phyloP scores from a whole-genome alignment of 768 basidiomycete species.

The Trametes sanguinea region DNA sequence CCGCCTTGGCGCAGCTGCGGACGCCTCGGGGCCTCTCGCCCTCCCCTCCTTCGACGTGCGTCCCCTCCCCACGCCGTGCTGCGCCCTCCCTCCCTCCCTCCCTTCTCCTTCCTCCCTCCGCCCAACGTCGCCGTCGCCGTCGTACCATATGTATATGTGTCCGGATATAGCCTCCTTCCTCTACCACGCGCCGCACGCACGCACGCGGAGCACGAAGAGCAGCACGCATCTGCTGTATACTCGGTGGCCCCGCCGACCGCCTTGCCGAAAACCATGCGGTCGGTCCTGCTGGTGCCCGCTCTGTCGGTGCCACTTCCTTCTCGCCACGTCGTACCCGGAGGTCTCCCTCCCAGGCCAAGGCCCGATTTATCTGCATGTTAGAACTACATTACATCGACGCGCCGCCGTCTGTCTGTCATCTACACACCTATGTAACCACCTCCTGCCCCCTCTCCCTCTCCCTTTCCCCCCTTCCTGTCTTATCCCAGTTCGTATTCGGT shows the following conservation, averaged over 20 bases:
- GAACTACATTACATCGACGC: slow-evolving; percentile 13
- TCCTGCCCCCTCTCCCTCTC: background rate
- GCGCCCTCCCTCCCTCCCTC: slow-evolving; percentile 2
- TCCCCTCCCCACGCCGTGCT: slow-evolving; percentile 11
- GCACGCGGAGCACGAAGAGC: background rate
- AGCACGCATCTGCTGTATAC: no score
- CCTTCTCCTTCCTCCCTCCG: slow-evolving; percentile 11
- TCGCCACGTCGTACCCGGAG: background rate
- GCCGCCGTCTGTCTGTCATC: slow-evolving; percentile 9
- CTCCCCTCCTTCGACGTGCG: background rate
- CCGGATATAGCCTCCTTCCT: slow-evolving; percentile 3
- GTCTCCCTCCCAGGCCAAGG: background rate
- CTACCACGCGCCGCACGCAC: slow-evolving; percentile 3
- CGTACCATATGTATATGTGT: slow-evolving; percentile 2
- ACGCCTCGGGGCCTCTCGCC: background rate
- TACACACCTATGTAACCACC: slow-evolving; percentile 17
- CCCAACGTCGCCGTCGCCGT: background rate
- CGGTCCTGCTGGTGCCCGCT: background rate
- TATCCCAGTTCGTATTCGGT: background rate
- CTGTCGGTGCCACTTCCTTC: background rate
- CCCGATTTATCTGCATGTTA: slow-evolving; percentile 16
- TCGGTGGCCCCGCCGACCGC: background rate
- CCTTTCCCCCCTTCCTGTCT: background rate
- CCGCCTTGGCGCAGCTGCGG: slow-evolving; percentile 12
- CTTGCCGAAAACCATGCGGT: no score